phyloP scores from a whole-genome alignment of 106 monocot genomes.

The Dioscorea dumetorum region DNA sequence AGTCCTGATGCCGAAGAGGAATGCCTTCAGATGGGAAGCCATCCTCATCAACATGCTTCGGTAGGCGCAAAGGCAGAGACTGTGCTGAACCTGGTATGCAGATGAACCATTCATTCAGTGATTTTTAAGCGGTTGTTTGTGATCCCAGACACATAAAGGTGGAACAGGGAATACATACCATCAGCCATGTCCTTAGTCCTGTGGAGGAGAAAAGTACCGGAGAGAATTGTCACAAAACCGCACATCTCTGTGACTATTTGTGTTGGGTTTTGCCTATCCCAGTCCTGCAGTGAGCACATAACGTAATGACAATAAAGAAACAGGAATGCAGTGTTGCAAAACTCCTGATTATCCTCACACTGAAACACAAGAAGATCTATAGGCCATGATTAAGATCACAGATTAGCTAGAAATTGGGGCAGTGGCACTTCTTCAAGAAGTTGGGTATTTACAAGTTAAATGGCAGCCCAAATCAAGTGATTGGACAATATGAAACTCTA shows the following conservation, averaged over 20 bases:
- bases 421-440: no score
- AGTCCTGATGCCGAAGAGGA: slow-evolving; percentile 53
- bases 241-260: slow-evolving; percentile 75
- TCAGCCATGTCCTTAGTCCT: slow-evolving; percentile 63
- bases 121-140: background rate
- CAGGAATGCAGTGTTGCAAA: no score
- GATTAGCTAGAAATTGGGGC: no score
- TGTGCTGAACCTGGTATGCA: slow-evolving; percentile 20
- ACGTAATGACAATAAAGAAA: no score
- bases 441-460: no score
- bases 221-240: slow-evolving; percentile 61
- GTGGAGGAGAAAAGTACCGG: slow-evolving; percentile 69
- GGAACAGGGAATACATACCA: slow-evolving; percentile 15
- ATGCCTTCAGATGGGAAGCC: slow-evolving; percentile 50
- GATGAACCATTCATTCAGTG: background rate
- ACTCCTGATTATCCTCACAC: no score
- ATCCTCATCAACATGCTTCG: slow-evolving; percentile 52
- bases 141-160: background rate
- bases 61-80: slow-evolving; percentile 34
- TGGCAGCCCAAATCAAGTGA: no score
- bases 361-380: no score
- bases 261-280: slow-evolving; percentile 68
- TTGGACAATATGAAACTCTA: no score
- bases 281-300: slow-evolving; percentile 29
- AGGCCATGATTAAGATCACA: no score